A percentile compares a stretch with the other conserved stretches of the same genome.
Conservation (phyloP, 2,329 filamentous ascomycete species). For the Aspergillus carbonarius region DNA sequence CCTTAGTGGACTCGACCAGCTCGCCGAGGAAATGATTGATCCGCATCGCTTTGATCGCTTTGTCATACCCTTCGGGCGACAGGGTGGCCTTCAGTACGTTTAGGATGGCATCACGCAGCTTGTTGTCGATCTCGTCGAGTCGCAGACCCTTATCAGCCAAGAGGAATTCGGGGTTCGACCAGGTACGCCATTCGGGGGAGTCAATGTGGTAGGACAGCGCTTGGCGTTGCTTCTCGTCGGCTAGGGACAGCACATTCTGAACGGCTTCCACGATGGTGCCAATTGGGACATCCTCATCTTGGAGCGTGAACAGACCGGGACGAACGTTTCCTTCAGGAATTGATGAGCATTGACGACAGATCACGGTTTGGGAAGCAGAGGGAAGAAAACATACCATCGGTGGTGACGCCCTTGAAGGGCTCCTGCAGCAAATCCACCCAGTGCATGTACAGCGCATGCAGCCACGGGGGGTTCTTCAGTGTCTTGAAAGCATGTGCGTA, state of each 20-base stretch:
- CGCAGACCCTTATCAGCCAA: conserved; percentile 68
- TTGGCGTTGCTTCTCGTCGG: conserved; percentile 52
- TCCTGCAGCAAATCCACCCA: conserved; percentile 60
- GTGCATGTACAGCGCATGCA: conserved; percentile 60
- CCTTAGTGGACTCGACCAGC: conserved; percentile 58
- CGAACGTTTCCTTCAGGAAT: conserved; percentile 48
- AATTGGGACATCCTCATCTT: conserved; percentile 65
- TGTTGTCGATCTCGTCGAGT: conserved; percentile 59
- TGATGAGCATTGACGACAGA: not conserved
- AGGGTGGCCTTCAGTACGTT: conserved; percentile 58
- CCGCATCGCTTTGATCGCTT: conserved; percentile 68
- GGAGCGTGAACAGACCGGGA: conserved; percentile 56
- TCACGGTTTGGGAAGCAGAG: not conserved
- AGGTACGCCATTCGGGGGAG: conserved; percentile 69
- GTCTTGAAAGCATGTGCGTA: conserved; percentile 63
- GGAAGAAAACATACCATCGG: conserved; percentile 53
- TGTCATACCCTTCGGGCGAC: conserved; percentile 69
- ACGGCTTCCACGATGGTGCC: conserved; percentile 56
- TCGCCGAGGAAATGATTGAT: conserved; percentile 74
- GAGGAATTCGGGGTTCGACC: conserved; percentile 72
- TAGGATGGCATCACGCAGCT: conserved; percentile 53
- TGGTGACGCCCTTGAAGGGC: conserved; percentile 70
- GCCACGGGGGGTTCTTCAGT: conserved; percentile 63
- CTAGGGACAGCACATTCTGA: conserved; percentile 45
- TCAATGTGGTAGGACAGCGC: conserved; percentile 62